Evolutionary conservation across 2,329 filamentous ascomycete species (phyloP), one percentile per base, ranked within the genome.

Genomic region (Aspergillus aculeatinus): DNA sequence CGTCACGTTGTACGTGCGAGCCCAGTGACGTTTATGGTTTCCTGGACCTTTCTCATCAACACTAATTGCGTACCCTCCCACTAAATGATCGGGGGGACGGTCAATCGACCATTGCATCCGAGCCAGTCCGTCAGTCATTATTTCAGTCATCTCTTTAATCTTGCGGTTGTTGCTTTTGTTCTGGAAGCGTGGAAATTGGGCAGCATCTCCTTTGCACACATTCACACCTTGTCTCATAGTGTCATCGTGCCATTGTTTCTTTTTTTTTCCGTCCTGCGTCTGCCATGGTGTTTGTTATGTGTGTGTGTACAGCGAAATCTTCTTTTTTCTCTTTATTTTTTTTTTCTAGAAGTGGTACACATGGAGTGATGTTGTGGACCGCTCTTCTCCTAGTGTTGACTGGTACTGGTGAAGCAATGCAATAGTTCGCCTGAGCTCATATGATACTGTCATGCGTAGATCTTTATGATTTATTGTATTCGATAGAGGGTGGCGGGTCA

Each of bases 131-230:
- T 67, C 61, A 64, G 63, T 66, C 58, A 62, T 64, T 65, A 57
- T 64, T 63, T 68, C 50, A 55, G 16, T 42, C 39, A 42, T 42
- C 39, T 42, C 39, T 19, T 42, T 42, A 42, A 42, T 42, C 39
- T 7, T 42, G 39, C 33, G 33, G 33, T 42, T 42, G 16, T 42
- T 42, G 39, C 39, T 68, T 68, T 69, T 68, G 70, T 61, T 63
- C 64, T 65, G 60, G 60, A 62, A 68, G 67, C 65, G 63, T 64
- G 63, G 58, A 65, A 62, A 60, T 53, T 62, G 63, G 65, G 59
- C 64, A 70, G 68, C 64, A 70, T 66, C 67, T 71, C 60, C 54
- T 62, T 67, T 42, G 39, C 39, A 64, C 64, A 65, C 66, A 66
- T 68, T 69, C 39, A 64, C 64, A 65, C 66, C 65, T 68, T 69